Conservation (phyloP, 805 yeast genomes). For the Isabelozyma pseudorhagii region DNA sequence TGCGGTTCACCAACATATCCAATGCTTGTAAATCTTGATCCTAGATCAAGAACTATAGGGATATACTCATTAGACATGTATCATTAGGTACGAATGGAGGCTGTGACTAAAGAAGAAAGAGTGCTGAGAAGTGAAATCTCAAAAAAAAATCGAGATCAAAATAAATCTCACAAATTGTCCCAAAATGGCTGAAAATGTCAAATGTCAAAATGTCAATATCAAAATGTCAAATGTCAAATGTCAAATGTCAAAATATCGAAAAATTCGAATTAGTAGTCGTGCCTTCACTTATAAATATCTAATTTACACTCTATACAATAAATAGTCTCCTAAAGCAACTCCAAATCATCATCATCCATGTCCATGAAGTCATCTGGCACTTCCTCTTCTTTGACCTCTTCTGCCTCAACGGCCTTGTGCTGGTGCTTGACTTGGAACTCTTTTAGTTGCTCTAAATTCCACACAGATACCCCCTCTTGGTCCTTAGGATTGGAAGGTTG, state of each 20-base stretch:
- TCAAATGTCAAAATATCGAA: too few relatives aligned
- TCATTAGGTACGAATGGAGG: not conserved
- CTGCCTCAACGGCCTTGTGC: conserved; percentile 14
- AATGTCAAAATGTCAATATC: too few relatives aligned
- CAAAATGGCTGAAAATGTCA: too few relatives aligned
- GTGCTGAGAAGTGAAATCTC: not conserved
- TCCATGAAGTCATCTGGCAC: conserved; percentile 40
- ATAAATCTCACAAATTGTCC: too few relatives aligned
- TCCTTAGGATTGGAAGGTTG: conserved; percentile 89
- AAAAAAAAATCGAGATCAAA: too few relatives aligned
- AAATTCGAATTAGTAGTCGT: too few relatives aligned
- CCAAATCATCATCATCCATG: conserved; percentile 45
- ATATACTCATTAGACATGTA: conserved; percentile 7
- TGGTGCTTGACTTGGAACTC: conserved; percentile 54
- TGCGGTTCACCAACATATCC: conserved; percentile 24
- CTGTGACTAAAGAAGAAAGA: not conserved
- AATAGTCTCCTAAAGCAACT: conserved; percentile 16
- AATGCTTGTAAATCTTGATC: conserved; percentile 14
- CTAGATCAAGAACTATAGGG: conserved; percentile 15
- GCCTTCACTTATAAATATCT: not conserved
- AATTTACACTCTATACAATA: not conserved
- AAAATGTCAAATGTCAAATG: too few relatives aligned
- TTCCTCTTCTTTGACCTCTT: conserved; percentile 8
- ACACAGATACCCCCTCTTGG: conserved; percentile 91
- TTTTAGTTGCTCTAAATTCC: conserved; percentile 73